These are phyloP conservation scores for Xylariomycetidae sp. DNA, from an alignment of 2,329 filamentous ascomycete genomes.

Conservation along the genomic window DNA sequence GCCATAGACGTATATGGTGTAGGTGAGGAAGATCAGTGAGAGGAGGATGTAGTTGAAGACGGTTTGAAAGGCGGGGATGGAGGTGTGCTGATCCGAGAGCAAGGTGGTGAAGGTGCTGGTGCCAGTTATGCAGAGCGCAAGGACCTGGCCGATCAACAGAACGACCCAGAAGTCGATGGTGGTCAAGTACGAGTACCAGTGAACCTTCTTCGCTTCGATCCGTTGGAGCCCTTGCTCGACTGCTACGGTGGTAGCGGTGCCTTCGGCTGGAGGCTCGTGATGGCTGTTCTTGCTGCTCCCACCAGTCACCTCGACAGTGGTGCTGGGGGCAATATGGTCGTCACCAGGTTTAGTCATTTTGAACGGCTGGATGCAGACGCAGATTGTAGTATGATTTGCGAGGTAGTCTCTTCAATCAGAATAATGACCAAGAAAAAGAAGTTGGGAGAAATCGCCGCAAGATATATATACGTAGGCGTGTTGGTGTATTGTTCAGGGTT, in stretches of 20 bases:
- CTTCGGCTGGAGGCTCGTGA: constrained; percentile 10
- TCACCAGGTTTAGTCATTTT: constrained; percentile 16
- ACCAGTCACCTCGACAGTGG: constrained; percentile 22
- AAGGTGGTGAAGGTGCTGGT: constrained; percentile 88
- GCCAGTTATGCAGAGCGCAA: constrained; percentile 83
- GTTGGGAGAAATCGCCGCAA: too few species aligned
- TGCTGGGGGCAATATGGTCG: constrained; percentile 16
- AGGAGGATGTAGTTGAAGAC: constrained; percentile 92
- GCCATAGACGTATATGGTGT: constrained; percentile 77
- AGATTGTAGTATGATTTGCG: too few species aligned
- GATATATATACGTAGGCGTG: too few species aligned
- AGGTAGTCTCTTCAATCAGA: too few species aligned
- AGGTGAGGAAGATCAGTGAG: constrained; percentile 73
- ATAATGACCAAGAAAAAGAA: too few species aligned
- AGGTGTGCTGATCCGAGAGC: constrained; percentile 61
- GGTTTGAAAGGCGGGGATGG: constrained; percentile 91
- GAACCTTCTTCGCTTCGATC: constrained; percentile 48
- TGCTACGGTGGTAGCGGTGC: constrained; percentile 28
- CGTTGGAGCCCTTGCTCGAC: constrained; percentile 48
- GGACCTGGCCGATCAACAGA: constrained; percentile 73
- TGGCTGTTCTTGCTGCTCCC: constrained; percentile 13
- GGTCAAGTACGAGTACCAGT: constrained; percentile 70
- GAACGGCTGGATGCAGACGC: too few species aligned
- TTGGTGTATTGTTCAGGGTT: too few species aligned
- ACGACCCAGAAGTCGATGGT: constrained; percentile 88